Evolutionary conservation across 805 yeast genomes (phyloP).

Genomic region (Pichia ethanolica): DNA sequence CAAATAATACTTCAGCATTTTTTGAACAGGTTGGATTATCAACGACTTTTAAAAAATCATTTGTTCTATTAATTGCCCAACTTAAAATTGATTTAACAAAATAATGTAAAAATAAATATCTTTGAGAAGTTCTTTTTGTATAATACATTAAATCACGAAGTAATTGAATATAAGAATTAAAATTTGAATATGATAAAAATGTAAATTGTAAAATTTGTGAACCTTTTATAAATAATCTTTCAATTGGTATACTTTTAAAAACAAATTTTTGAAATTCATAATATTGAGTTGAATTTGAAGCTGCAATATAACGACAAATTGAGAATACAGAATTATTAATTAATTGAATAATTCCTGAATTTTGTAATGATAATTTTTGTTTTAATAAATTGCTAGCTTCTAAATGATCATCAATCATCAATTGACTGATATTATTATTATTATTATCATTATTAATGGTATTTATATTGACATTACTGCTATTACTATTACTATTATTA

Average conservation of each 20-base stretch:
- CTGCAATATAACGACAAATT: constrained; percentile 40
- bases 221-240: constrained; percentile 33
- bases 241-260: constrained; percentile 25
- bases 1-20: constrained; percentile 32
- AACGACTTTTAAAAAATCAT: constrained; percentile 31
- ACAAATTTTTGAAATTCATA: constrained; percentile 28
- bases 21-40: constrained; percentile 10
- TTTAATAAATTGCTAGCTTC: constrained; percentile 9
- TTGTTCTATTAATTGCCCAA: constrained; percentile 46
- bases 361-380: constrained; percentile 1
- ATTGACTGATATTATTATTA: constrained; percentile 10
- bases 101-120: constrained; percentile 37
- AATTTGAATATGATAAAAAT: constrained; percentile 32
- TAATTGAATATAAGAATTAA: constrained; percentile 33
- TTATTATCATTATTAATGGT: background rate
- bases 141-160: constrained; percentile 30
- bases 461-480: no score
- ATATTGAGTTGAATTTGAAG: constrained; percentile 41
- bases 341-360: constrained; percentile 20
- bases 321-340: constrained; percentile 35
- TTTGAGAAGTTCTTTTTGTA: constrained; percentile 38
- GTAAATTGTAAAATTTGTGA: constrained; percentile 40
- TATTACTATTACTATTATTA: no score
- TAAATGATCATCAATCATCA: background rate
- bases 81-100: constrained; percentile 38